A percentile compares a stretch with the other conserved stretches of the same genome.
Evolutionary conservation across 2,329 filamentous ascomycete species (phyloP).

Genomic region (Verticillium longisporum): DNA sequence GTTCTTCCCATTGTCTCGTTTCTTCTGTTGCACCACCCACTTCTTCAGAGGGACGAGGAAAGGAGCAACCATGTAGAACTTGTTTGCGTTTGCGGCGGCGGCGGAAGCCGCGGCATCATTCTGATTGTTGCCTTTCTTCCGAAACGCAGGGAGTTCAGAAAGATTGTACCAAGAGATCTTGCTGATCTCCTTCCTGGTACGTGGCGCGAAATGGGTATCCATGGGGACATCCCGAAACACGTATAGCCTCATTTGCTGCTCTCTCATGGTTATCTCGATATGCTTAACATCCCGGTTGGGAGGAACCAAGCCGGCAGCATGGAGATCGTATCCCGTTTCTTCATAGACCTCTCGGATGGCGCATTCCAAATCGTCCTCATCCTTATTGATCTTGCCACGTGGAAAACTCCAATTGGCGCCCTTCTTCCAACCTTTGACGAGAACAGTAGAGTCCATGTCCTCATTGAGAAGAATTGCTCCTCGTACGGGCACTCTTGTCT

Average conservation of each 20-base stretch:
- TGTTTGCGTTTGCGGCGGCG: slow-evolving; percentile 61
- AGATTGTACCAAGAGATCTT: slow-evolving; percentile 94
- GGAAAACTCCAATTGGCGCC: slow-evolving; percentile 95
- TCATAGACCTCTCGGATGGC: slow-evolving; percentile 92
- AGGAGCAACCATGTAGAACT: slow-evolving; percentile 97
- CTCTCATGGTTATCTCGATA: slow-evolving; percentile 83
- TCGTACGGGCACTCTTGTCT: slow-evolving; percentile 86
- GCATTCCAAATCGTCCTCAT: slow-evolving; percentile 89
- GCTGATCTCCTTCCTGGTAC: slow-evolving; percentile 94
- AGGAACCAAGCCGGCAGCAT: slow-evolving; percentile 67
- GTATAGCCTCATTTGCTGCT: slow-evolving; percentile 89
- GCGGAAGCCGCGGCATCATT: slow-evolving; percentile 37
- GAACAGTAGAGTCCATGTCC: slow-evolving; percentile 85
- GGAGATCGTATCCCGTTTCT: slow-evolving; percentile 86
- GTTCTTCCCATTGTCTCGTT: slow-evolving; percentile 51
- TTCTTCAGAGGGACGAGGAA: slow-evolving; percentile 81
- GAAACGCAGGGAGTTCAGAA: slow-evolving; percentile 76
- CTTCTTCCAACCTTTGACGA: slow-evolving; percentile 98
- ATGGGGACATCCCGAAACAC: slow-evolving; percentile 85
- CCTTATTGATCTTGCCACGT: slow-evolving; percentile 95
- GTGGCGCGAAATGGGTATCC: slow-evolving; percentile 81
- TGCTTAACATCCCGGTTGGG: slow-evolving; percentile 67
- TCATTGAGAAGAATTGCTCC: slow-evolving; percentile 91
- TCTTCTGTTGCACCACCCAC: slow-evolving; percentile 84
- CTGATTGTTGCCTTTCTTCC: slow-evolving; percentile 58